Evolutionary conservation across 2,329 filamentous ascomycete species (phyloP), one percentile per base, ranked within the genome.

Genomic region (Paecilomyces fulvus): DNA sequence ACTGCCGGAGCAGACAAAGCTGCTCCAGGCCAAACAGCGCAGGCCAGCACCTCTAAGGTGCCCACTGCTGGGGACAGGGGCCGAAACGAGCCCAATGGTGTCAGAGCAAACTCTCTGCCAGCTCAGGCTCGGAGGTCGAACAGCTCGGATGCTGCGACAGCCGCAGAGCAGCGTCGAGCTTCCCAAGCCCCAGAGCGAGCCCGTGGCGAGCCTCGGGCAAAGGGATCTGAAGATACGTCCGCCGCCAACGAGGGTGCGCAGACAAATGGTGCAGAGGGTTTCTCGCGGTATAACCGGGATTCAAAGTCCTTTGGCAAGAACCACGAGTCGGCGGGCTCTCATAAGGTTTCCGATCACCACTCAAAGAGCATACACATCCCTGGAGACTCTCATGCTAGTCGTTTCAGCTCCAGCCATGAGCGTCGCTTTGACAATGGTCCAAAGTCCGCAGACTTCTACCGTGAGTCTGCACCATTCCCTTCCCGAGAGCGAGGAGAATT

Each of bases 21-120:
- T 53, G 62, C 62, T 50, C 58, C 67, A 56, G 65, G 63, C 53
- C 67, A 70, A 54, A 55, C 65, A 9, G 56, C 59, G 8, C 64
- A 70, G 49, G 60, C 59, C 46, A 54, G 65, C 14, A 52, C 56
- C 1, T 57, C 64, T 20, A 74, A 75, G 60, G 68, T 72, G 54
- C 52, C 61, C 10, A 51, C 63, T 28, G 63, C 64, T 51, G 60
- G 64, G 56, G 71, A 74, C 17, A 63, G 71, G 55, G 72, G 70
- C 54, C 63, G 70, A 5, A 68, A 70, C 46, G 72, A 73, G 52
- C 59, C 69, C 28, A 70, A 66, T 61, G 65, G 68, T 53, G 61
- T 60, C 53, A 72, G 73, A 51, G 73, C 73, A 23, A 70, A 69
- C 54, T 75, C 73, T 37, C 63, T 73, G n/a, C 70, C 74, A 52